Conservation (phyloP, 2,329 filamentous ascomycete genomes). For the Aspergillus flavus region DNA sequence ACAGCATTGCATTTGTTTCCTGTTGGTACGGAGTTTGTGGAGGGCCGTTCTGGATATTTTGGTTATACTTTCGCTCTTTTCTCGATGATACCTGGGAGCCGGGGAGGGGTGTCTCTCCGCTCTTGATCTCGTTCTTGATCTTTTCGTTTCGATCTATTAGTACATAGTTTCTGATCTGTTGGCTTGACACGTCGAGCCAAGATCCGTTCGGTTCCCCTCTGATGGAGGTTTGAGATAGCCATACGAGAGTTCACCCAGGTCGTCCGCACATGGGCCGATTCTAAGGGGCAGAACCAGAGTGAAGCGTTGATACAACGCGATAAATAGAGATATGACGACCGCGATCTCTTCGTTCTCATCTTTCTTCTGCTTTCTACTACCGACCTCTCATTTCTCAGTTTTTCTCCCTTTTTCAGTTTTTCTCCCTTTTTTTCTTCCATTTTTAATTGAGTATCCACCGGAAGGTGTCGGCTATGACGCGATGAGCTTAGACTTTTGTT, state of each 20-base stretch:
- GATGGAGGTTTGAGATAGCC: slow-evolving; percentile 4
- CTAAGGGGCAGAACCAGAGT: neutral
- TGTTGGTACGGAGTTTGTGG: slow-evolving; percentile 12
- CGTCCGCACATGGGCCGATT: neutral
- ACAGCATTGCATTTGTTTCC: slow-evolving; percentile 17
- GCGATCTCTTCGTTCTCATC: neutral
- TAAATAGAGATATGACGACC: slow-evolving; percentile 6
- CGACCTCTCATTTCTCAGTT: neutral
- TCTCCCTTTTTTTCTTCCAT: neutral
- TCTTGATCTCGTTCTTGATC: neutral
- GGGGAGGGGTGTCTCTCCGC: neutral
- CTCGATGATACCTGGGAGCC: slow-evolving; percentile 4
- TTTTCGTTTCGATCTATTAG: neutral
- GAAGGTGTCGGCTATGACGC: neutral
- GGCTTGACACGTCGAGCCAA: neutral
- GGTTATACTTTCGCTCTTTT: slow-evolving; percentile 4
- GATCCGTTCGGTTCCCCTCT: neutral
- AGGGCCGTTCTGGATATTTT: slow-evolving; percentile 8
- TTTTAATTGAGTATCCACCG: slow-evolving; percentile 2
- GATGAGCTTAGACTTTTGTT: neutral
- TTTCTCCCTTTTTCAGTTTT: neutral
- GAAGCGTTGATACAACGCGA: neutral
- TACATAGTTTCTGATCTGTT: slow-evolving; percentile 3
- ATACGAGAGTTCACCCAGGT: neutral
- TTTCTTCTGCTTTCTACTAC: neutral